Conservation (phyloP, 2,329 filamentous ascomycete species). For the Sporothrix variecibatus region DNA sequence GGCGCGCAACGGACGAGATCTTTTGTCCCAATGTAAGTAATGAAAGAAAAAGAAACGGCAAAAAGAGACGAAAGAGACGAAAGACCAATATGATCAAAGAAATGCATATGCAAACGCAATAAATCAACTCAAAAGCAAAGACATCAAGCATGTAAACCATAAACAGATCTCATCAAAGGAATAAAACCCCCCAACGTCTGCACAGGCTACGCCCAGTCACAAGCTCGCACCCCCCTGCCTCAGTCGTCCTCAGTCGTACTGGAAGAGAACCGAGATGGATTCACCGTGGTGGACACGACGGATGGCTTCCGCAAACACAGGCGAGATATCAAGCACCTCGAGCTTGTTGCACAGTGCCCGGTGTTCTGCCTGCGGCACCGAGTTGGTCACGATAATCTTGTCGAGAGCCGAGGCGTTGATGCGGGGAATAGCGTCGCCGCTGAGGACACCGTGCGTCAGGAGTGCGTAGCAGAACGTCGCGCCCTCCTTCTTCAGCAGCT, state of each 20-base stretch:
- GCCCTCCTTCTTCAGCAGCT: slow-evolving; percentile 93
- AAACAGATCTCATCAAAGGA: neutral
- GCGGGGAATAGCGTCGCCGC: slow-evolving; percentile 88
- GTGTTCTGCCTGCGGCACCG: slow-evolving; percentile 85
- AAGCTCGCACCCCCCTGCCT: slow-evolving; percentile 2
- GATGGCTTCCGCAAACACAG: slow-evolving; percentile 93
- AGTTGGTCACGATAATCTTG: slow-evolving; percentile 94
- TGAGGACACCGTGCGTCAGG: slow-evolving; percentile 92
- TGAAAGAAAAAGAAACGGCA: neutral
- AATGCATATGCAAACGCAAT: neutral
- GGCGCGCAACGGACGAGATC: neutral
- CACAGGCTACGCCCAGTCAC: neutral
- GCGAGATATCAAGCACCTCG: slow-evolving; percentile 86
- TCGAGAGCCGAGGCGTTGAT: slow-evolving; percentile 93
- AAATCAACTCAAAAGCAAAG: slow-evolving; percentile 8
- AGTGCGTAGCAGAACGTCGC: slow-evolving; percentile 90
- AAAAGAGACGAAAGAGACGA: neutral
- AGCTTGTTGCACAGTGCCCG: slow-evolving; percentile 77
- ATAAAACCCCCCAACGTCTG: neutral
- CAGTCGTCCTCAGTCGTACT: slow-evolving; percentile 73
- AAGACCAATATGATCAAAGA: neutral
- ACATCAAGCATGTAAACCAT: neutral
- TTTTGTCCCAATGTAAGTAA: slow-evolving; percentile 4
- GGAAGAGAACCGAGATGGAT: slow-evolving; percentile 94
- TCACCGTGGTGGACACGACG: slow-evolving; percentile 96